Evolutionary conservation across 1,139 yeast genomes (phyloP).

Genomic region (Sugiyamaella paludigena): DNA sequence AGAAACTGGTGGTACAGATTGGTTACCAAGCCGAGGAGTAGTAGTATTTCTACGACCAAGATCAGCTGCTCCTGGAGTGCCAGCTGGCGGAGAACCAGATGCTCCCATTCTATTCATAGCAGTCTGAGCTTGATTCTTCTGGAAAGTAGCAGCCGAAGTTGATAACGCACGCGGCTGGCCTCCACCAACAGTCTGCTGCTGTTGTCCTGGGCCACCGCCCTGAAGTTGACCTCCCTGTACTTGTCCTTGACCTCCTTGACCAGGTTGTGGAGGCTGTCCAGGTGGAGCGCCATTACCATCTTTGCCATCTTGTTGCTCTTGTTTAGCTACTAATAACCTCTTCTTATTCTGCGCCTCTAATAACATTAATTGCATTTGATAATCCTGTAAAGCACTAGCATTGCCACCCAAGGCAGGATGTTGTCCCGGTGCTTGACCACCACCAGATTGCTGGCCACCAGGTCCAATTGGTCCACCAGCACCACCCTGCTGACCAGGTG

Average conservation of each 20-base stretch:
- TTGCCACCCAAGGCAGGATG: constrained; percentile 27
- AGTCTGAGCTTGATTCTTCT: constrained; percentile 12
- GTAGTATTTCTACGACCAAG: constrained; percentile 18
- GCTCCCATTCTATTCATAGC: constrained; percentile 19
- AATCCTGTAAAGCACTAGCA: constrained; percentile 57
- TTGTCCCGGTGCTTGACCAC: constrained; percentile 17
- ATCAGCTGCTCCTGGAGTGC: constrained; percentile 19
- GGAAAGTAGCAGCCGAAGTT: constrained; percentile 16
- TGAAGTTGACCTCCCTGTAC: constrained; percentile 13
- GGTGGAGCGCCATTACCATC: constrained; percentile 5
- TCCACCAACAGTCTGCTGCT: constrained; percentile 4
- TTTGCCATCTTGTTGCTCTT: constrained; percentile 18
- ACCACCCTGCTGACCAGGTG: constrained; percentile 5
- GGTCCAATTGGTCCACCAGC: constrained; percentile 10
- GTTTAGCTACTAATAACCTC: constrained; percentile 42
- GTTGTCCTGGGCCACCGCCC: constrained; percentile 3
- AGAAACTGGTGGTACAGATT: constrained; percentile 35
- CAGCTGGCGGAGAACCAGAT: constrained; percentile 26
- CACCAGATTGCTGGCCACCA: constrained; percentile 16
- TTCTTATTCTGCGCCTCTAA: constrained; percentile 71
- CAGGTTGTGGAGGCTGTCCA: neutral
- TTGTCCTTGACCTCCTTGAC: constrained; percentile 12
- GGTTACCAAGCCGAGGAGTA: constrained; percentile 26
- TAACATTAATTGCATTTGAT: constrained; percentile 71
- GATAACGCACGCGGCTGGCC: constrained; percentile 15